phyloP scores from a whole-genome alignment of 208 protist species.

The Leishmania aethiopica region DNA sequence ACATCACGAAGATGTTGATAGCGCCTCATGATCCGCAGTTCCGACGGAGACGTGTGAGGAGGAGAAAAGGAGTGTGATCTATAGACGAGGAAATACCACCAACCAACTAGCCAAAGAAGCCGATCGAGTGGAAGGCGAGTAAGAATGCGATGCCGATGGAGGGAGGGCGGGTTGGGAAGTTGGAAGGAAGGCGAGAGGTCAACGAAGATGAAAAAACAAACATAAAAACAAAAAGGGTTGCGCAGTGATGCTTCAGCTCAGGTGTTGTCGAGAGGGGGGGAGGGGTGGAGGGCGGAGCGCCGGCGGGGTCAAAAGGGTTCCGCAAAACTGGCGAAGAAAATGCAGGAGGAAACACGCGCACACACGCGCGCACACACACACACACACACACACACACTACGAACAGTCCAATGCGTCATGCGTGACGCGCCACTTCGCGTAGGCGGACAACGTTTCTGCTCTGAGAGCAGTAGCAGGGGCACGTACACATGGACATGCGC shows the following conservation, averaged over 20 bases:
- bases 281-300: neutral
- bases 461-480: neutral
- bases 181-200: too few relatives aligned
- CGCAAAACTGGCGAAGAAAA: neutral
- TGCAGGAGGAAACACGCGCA: neutral
- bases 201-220: neutral
- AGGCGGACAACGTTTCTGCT: neutral
- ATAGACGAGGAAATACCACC: neutral
- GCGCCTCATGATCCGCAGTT: neutral
- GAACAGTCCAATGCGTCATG: neutral
- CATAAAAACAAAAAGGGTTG: neutral
- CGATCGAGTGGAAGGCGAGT: neutral
- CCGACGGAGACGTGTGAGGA: conserved; percentile 9
- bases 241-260: neutral
- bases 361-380: neutral
- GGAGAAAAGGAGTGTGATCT: neutral
- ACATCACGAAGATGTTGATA: conserved; percentile 4
- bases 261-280: neutral
- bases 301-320: neutral
- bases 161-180: neutral
- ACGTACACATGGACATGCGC: neutral
- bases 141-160: neutral
- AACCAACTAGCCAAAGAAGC: conserved; percentile 2
- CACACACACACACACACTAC: neutral
- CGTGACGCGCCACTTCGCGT: neutral